Evolutionary conservation across 2,329 filamentous ascomycete species (phyloP), one percentile per base, ranked within the genome.

Genomic region (Rhynchosporium agropyri): DNA sequence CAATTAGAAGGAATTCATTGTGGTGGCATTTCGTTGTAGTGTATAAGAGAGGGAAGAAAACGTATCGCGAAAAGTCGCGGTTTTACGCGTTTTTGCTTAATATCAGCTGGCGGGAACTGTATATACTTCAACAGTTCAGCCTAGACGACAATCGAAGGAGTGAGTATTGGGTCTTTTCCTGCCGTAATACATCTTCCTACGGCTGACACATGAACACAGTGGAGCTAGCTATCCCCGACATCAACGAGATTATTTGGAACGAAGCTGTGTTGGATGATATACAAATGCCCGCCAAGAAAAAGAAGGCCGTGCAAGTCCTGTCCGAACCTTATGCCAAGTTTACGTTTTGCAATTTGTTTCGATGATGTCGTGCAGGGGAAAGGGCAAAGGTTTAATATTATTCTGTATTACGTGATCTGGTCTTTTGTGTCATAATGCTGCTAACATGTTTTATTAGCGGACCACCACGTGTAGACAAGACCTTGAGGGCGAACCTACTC

Each of bases 221-320:
- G 12, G 60, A 69, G 48, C 63, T 67, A 26, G 64, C 65, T 40
- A 46, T 69, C 33, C 51, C 58, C 29, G 33, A 65, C 63, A 67
- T 68, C 31, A 61, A 53, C 49, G 62, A 68, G 1, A 68, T 68
- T 43, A 29, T 63, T 4, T 68, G 46, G 64, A 20, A 45, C 38
- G 20, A 45, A 4, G n/a, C 15, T 13, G n/a, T 48, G 8, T 56
- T 68, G 7, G 40, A 58, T 40, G 15, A 46, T 40, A 45, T 74
- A 42, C 54, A 66, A 20, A 72, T 74, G 57, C 65, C 64, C 45
- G 13, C 61, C 28, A 64, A 69, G 65, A 58, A 70, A 62, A 70
- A 68, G 60, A 65, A 72, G 12, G 55, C 29, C 48, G 50, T 63
- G 6, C 8, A 29, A 40, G 61, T 61, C 58, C 50, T 66, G 43